Conservation (phyloP, 129 eudicot genomes). For the Smallanthus sonchifolius region DNA sequence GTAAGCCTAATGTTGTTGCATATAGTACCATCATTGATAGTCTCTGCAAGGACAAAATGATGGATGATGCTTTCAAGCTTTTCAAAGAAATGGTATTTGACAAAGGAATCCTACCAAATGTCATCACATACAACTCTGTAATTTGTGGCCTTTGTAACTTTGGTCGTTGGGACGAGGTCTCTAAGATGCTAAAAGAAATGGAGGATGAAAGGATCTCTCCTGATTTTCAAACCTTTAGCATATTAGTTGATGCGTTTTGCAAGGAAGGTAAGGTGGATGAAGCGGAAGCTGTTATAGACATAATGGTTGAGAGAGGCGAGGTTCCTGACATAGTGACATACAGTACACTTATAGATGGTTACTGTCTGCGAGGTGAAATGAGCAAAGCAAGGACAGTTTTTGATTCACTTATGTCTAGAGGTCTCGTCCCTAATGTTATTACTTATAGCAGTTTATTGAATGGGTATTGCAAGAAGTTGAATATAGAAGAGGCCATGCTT, state of each 20-base stretch:
- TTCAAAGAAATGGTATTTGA: conserved; percentile 2
- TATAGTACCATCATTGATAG: conserved; percentile 9
- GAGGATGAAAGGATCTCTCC: conserved; percentile 1
- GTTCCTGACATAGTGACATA: background rate
- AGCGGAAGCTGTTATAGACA: background rate
- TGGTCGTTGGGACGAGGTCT: conserved; percentile 19
- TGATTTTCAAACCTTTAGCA: background rate
- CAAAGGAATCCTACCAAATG: background rate
- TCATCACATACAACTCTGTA: background rate
- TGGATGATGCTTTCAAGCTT: conserved; percentile 9
- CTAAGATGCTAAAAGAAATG: conserved; percentile 18
- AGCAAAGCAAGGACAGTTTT: background rate
- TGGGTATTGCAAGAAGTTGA: conserved; percentile 9
- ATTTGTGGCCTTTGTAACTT: conserved; percentile 21
- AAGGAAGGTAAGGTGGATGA: conserved; percentile 5
- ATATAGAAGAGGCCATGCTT: background rate
- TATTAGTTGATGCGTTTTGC: conserved; percentile 11
- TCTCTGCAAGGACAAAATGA: conserved; percentile 18
- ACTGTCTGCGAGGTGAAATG: background rate
- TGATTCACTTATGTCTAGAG: background rate
- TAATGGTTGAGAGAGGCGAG: background rate
- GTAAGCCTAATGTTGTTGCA: background rate
- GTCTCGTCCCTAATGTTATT: background rate
- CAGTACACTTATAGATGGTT: background rate
- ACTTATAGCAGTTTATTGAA: background rate